Base-by-base conservation (phyloP, 257 asterid genomes). In the Salvia rosmarinus region DNA sequence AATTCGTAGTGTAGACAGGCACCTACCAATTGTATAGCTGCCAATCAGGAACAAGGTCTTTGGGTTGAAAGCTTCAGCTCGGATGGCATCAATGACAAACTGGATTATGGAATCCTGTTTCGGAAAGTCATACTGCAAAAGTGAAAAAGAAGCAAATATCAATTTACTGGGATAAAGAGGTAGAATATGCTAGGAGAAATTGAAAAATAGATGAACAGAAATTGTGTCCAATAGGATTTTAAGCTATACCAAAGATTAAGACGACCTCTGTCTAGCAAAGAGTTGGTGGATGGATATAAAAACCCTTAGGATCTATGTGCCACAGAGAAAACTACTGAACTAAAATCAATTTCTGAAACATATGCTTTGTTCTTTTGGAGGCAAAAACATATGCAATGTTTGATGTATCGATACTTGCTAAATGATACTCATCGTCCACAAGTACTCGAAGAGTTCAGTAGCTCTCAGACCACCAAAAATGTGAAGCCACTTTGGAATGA, bases 31-130 rank as follows among this genome's bases (percentile, higher is more conserved):
- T 58, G 99, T 85, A 67, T 94, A 94, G 90, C 98, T 94, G 71
- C 99, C 99, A 68, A 94, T 89, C 86, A 94, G 64, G 81, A 94
- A 91, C 77, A 94, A 77, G 40, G 99, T 89, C 69, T 82, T 89
- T 9, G 95, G 93, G 84, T 94, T 94, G 69, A 94, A 94, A 50
- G 89, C 83, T 84, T 94, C 99, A 21, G 99, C 99, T 82, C 89
- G 98, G 82, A 94, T 90, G 77, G 99, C 89, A 71, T 94, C 99
- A 19, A 94, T 88, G 72, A 89, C 96, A 71, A 91, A 94, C 63
- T 94, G 99, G 86, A 94, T 87, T 67, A 94, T 79, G 12, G 89
- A 83, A 52, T 89, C 96, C 81, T 91, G 98, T 70, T 94, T 91
- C 8, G 99, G 99, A 71, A 94, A 94, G 85, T 91, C 91, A 76